Evolutionary conservation across 352 stramenopile species (phyloP).

Genomic region (Globisporangium mamillatum): DNA sequence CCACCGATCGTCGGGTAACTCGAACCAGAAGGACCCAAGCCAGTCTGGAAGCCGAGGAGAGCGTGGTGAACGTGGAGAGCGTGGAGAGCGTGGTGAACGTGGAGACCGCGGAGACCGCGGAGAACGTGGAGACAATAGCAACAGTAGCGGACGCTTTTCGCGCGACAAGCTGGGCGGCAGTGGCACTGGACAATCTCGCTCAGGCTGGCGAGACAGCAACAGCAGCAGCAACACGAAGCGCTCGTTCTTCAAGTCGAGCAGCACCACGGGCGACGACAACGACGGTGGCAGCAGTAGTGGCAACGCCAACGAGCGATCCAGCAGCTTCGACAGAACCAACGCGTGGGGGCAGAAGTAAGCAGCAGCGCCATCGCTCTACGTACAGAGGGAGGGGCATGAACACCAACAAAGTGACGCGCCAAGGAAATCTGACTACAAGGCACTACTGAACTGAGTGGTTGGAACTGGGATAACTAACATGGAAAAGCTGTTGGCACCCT

Average conservation of each 20-base stretch:
- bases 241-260: conserved; percentile 38
- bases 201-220: conserved; percentile 55
- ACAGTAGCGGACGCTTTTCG: conserved; percentile 45
- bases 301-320: conserved; percentile 24
- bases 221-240: conserved; percentile 26
- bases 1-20: conserved; percentile 16
- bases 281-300: conserved; percentile 28
- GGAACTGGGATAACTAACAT: too few relatives aligned
- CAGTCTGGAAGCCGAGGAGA: conserved; percentile 13
- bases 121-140: conserved; percentile 22
- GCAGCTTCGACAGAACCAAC: conserved; percentile 31
- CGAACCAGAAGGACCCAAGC: conserved; percentile 20
- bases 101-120: conserved; percentile 6
- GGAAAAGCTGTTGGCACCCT: too few relatives aligned
- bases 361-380: not conserved
- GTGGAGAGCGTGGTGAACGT: conserved; percentile 11
- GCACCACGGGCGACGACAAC: conserved; percentile 28
- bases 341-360: conserved; percentile 32
- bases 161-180: conserved; percentile 30
- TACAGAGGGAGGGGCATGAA: not conserved
- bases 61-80: conserved; percentile 3
- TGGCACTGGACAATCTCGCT: conserved; percentile 29
- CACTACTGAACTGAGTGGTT: too few relatives aligned
- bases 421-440: too few relatives aligned
- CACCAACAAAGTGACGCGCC: not conserved